These are phyloP conservation scores for Globisporangium uncinulatum DNA, from an alignment of 352 stramenopile genomes.

Conservation along the genomic window DNA sequence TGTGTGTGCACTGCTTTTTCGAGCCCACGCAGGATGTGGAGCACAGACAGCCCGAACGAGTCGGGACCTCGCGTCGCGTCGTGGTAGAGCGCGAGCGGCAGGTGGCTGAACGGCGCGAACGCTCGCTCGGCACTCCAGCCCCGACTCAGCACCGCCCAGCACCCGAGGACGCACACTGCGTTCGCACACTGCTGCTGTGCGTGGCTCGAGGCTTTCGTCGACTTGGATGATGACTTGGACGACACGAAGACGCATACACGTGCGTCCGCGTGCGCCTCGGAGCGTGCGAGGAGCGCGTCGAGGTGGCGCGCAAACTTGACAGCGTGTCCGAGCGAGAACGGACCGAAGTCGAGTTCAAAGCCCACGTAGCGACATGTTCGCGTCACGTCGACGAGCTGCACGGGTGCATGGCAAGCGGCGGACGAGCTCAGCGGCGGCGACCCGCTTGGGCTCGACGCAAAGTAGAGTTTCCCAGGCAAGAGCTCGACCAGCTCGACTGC, in stretches of 20 bases:
- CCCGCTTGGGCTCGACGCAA: constrained; percentile 16
- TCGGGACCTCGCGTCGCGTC: constrained; percentile 20
- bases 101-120: constrained; percentile 36
- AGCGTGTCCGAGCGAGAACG: constrained; percentile 90
- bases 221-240: background rate
- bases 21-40: constrained; percentile 22
- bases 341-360: constrained; percentile 96
- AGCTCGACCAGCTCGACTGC: constrained; percentile 28
- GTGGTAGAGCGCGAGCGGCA: constrained; percentile 27
- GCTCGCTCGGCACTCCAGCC: constrained; percentile 61
- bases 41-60: constrained; percentile 22
- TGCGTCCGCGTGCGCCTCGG: constrained; percentile 26
- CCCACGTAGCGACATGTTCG: constrained; percentile 87
- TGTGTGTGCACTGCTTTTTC: constrained; percentile 61
- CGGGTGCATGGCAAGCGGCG: background rate
- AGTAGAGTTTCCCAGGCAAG: constrained; percentile 27
- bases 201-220: background rate
- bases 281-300: constrained; percentile 48
- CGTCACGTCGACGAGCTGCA: constrained; percentile 23
- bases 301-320: constrained; percentile 82
- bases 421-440: background rate
- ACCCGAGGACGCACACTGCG: constrained; percentile 81
- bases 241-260: constrained; percentile 55
- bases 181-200: constrained; percentile 72
- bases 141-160: constrained; percentile 59